Conservation (phyloP, 2,329 filamentous ascomycete genomes). For the Colletotrichum salicis region DNA sequence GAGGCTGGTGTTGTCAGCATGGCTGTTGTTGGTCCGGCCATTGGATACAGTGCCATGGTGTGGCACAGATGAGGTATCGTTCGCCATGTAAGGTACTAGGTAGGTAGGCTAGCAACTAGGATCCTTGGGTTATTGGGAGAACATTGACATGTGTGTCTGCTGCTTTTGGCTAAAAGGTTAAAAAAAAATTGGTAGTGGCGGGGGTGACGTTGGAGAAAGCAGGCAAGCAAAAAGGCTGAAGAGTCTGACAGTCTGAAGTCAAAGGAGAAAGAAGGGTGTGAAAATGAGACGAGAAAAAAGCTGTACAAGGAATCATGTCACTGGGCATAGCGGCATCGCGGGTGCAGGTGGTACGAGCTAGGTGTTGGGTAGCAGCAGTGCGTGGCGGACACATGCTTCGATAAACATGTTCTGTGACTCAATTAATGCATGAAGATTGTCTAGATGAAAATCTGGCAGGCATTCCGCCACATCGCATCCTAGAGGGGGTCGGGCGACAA, state of each 20-base stretch:
- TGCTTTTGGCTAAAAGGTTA: constrained; percentile 1
- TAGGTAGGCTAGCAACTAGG: background rate
- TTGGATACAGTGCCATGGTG: constrained; percentile 14
- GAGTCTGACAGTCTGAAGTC: constrained; percentile 8
- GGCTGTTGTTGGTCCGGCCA: constrained; percentile 20
- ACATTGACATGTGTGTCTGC: constrained; percentile 27
- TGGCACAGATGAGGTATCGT: constrained; percentile 10
- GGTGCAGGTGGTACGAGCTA: constrained; percentile 27
- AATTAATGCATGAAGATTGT: constrained; percentile 34
- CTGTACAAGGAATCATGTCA: constrained; percentile 27
- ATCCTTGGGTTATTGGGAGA: background rate
- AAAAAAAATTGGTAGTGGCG: constrained; percentile 8
- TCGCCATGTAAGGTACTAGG: constrained; percentile 19
- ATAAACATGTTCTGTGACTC: constrained; percentile 23
- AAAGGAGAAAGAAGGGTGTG: constrained; percentile 6
- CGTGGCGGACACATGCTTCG: constrained; percentile 26
- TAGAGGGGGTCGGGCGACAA: background rate
- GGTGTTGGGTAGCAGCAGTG: background rate
- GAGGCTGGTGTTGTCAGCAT: constrained; percentile 12
- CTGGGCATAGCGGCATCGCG: constrained; percentile 7
- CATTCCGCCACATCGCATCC: constrained; percentile 17
- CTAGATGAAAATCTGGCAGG: constrained; percentile 28
- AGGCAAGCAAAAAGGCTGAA: constrained; percentile 10
- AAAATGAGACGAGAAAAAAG: constrained; percentile 3
- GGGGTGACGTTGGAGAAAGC: constrained; percentile 20